Percentiles rank a stretch among this genome's conserved stretches.
Conservation (phyloP, 441 rosid species). For the Populus hybrid region DNA sequence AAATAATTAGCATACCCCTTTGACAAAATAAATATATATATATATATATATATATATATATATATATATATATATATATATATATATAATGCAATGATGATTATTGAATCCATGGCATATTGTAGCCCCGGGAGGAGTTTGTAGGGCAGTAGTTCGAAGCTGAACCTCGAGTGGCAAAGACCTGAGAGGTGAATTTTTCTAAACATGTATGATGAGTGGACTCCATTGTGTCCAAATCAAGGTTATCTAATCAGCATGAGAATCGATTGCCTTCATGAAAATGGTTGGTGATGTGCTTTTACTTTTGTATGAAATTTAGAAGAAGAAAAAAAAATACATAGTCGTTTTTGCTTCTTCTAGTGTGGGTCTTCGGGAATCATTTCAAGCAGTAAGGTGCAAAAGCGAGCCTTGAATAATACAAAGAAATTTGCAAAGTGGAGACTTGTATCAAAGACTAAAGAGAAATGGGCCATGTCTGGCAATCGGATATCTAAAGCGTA, state of each 20-base stretch:
- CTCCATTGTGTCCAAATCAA: slow-evolving; percentile 34
- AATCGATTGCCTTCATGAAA: slow-evolving; percentile 20
- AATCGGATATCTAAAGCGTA: slow-evolving; percentile 27
- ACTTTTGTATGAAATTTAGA: slow-evolving; percentile 3
- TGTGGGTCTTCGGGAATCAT: slow-evolving; percentile 33
- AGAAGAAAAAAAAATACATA: background rate
- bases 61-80: too few species aligned
- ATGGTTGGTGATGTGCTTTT: slow-evolving; percentile 13
- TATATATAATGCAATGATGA: too few species aligned
- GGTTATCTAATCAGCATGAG: slow-evolving; percentile 32
- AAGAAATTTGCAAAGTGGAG: slow-evolving; percentile 36
- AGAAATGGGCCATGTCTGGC: slow-evolving; percentile 26
- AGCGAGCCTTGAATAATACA: slow-evolving; percentile 32
- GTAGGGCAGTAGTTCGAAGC: background rate
- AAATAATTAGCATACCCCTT: too few species aligned
- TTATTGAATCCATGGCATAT: too few species aligned
- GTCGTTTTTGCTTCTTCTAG: slow-evolving; percentile 8
- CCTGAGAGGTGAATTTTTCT: background rate
- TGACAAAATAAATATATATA: too few species aligned
- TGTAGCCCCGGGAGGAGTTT: background rate
- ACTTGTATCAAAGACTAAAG: slow-evolving; percentile 28
- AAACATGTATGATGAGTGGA: slow-evolving; percentile 29
- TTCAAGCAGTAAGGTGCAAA: slow-evolving; percentile 30
- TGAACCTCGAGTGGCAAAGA: background rate
- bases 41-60: too few species aligned